Conservation (phyloP, 1,139 yeast species). For the Nakaseomyces kungkrabaensis region DNA sequence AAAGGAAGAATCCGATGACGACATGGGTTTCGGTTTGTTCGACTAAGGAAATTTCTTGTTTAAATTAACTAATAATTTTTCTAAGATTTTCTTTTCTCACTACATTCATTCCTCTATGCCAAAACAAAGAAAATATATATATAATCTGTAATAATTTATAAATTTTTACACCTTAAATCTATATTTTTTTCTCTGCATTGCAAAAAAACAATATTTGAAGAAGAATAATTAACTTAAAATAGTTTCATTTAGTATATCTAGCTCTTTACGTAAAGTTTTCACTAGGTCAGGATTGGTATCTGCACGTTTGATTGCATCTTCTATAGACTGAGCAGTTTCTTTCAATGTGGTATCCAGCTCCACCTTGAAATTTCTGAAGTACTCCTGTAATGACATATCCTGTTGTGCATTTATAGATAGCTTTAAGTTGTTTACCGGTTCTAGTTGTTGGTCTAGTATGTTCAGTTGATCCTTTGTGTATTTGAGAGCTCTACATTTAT, state of each 20-base stretch:
- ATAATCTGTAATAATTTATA: not conserved
- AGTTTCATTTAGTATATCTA: conserved; percentile 1
- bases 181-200: conserved; percentile 6
- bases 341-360: conserved; percentile 10
- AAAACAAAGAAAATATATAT: not conserved
- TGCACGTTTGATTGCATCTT: conserved; percentile 12
- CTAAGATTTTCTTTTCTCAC: conserved; percentile 4
- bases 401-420: conserved; percentile 4
- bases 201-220: not conserved
- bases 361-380: conserved; percentile 10
- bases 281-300: conserved; percentile 5
- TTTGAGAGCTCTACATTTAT: conserved; percentile 14
- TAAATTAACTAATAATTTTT: not conserved
- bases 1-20: conserved; percentile 53
- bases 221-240: not conserved
- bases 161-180: not conserved
- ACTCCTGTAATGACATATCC: conserved; percentile 5
- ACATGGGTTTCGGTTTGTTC: conserved; percentile 87
- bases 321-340: conserved; percentile 13
- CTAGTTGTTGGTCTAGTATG: conserved; percentile 7
- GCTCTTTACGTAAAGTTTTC: conserved; percentile 1
- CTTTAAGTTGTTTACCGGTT: conserved; percentile 7
- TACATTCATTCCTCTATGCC: not conserved
- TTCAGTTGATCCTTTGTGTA: conserved; percentile 8
- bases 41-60: conserved; percentile 39